Evolutionary conservation across 257 asterid species (phyloP), one percentile per base, ranked within the genome.

Genomic region (Ligustrum vulgare): DNA sequence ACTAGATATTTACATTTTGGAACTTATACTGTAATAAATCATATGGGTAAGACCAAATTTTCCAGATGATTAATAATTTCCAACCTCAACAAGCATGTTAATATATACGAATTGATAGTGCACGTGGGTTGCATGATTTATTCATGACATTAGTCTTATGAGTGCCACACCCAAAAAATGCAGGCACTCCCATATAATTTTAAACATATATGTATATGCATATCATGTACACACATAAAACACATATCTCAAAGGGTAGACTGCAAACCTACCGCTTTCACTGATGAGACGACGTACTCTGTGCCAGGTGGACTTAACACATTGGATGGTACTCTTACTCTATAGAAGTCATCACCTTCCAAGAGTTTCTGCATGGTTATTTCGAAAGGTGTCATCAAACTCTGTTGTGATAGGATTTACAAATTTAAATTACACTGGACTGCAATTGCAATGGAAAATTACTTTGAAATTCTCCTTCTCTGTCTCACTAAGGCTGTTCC

Each of bases 311-410:
- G 88, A 83, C 76, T 90, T 76, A 90, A 83, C 79, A 93, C 88
- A 62, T 88, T 91, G 70, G 98, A 90, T 2, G 96, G 96, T 28
- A 95, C 73, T 82, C 98, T 90, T 82, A 95, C 87, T 83, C 85
- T 85, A 79, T 95, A 95, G 81, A 91, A 93, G 77, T 91, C 98
- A 72, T 95, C 99, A 74, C 79, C 91, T 81, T 93, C 91, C 88
- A 95, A 77, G 43, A 95, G 93, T 80, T 85, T 87, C 99, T 95
- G 96, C 76, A 75, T 75, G n/a, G 45, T 69, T 69, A 78, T 47
- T 64, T 31, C 43, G 54, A 68, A 70, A 72, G 71, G 15, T 62
- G 43, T 69, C 77, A 66, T 37, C 67, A 84, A 63, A 58, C 69
- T 69, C 67, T 28, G 62, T 54, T 15, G 37, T 75, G 23, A 62